Conservation (phyloP, 108 stramenopile genomes). For the Nitzschia sp. region DNA sequence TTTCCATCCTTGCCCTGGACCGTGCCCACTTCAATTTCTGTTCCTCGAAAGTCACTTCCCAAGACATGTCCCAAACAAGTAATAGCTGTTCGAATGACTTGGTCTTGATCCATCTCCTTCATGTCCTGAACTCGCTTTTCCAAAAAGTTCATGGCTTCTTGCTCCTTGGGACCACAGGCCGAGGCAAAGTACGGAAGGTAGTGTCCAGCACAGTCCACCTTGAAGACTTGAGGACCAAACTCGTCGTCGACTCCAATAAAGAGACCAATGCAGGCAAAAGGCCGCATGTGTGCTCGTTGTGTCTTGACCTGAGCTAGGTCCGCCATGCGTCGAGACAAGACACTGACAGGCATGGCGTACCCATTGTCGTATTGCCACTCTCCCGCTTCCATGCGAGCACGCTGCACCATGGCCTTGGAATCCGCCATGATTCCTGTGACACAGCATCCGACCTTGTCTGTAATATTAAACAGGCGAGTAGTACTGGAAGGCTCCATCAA, state of each 20-base stretch:
- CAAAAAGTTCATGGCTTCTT: slow-evolving; percentile 98
- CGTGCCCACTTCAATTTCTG: slow-evolving; percentile 93
- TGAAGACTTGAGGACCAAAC: slow-evolving; percentile 91
- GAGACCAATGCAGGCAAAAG: slow-evolving; percentile 86
- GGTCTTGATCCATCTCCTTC: slow-evolving; percentile 48
- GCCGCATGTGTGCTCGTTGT: slow-evolving; percentile 91
- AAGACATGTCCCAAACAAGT: slow-evolving; percentile 92
- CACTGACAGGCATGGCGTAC: slow-evolving; percentile 86
- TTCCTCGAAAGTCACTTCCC: slow-evolving; percentile 93
- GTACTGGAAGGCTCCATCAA: slow-evolving; percentile 89
- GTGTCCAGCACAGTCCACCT: slow-evolving; percentile 99
- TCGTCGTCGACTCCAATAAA: slow-evolving; percentile 97
- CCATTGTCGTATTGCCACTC: slow-evolving; percentile 96
- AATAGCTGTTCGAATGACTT: slow-evolving; percentile 85
- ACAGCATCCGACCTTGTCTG: slow-evolving; percentile 86
- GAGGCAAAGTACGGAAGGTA: slow-evolving; percentile 93
- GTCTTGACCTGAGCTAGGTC: slow-evolving; percentile 98
- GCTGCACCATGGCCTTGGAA: slow-evolving; percentile 80
- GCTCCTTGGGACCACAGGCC: slow-evolving; percentile 92
- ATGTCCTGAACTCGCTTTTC: slow-evolving; percentile 92
- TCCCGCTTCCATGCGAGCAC: slow-evolving; percentile 92
- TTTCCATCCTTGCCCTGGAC: slow-evolving; percentile 76
- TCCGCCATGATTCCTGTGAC: slow-evolving; percentile 94
- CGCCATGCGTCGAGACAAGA: slow-evolving; percentile 93
- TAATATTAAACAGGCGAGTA: slow-evolving; percentile 86